phyloP scores from a whole-genome alignment of 129 eudicot species.

The Erigeron canadensis region DNA sequence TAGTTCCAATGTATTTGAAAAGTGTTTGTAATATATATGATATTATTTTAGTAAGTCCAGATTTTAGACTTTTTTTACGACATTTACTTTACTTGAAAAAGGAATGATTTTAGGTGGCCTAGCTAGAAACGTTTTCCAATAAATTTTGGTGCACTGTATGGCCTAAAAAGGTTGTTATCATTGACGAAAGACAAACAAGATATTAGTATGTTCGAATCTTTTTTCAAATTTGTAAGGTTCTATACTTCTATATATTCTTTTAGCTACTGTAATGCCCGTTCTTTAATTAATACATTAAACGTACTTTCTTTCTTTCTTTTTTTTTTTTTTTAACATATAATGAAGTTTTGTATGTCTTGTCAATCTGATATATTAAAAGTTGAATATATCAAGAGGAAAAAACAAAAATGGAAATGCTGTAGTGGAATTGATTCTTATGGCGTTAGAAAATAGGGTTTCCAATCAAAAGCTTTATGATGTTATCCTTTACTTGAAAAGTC shows the following conservation, averaged over 20 bases:
- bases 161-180: conserved; percentile 28
- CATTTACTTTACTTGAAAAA: neutral
- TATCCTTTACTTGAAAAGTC: too few relatives aligned
- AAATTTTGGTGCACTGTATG: conserved; percentile 19
- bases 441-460: too few relatives aligned
- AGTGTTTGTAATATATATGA: too few relatives aligned
- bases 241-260: neutral
- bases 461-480: too few relatives aligned
- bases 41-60: too few relatives aligned
- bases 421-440: too few relatives aligned
- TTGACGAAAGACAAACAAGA: conserved; percentile 11
- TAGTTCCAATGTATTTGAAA: too few relatives aligned
- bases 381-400: too few relatives aligned
- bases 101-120: conserved; percentile 14
- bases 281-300: neutral
- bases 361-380: too few relatives aligned
- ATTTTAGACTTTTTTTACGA: too few relatives aligned
- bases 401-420: too few relatives aligned
- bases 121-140: conserved; percentile 7
- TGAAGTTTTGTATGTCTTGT: neutral
- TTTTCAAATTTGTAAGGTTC: conserved; percentile 2
- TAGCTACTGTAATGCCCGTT: neutral
- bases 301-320: neutral
- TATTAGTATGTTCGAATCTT: conserved; percentile 9
- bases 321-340: too few relatives aligned